Evolutionary conservation across 108 stramenopile species (phyloP).

Genomic region (Nannochloropsis gaditana): DNA sequence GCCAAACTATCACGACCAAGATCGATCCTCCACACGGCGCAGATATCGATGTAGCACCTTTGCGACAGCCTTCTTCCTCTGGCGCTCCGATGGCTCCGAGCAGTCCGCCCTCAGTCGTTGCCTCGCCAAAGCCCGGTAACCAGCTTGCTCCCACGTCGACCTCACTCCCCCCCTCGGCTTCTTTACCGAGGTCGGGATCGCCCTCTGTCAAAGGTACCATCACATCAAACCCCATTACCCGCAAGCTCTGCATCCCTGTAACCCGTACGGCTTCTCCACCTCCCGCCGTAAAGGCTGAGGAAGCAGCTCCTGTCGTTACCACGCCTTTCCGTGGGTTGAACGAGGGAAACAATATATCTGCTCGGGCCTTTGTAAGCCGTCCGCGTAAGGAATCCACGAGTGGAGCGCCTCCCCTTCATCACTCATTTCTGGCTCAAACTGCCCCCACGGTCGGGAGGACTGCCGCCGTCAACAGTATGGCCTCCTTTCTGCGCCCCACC

Average conservation of each 20-base stretch:
- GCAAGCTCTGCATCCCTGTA: background rate
- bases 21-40: no score
- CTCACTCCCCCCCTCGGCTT: background rate
- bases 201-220: background rate
- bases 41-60: no score
- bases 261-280: background rate
- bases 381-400: background rate
- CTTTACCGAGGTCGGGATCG: background rate
- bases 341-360: background rate
- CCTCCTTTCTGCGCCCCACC: constrained; percentile 9
- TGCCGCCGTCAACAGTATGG: constrained; percentile 16
- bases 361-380: background rate
- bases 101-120: no score
- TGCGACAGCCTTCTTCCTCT: no score
- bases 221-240: background rate
- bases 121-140: no score
- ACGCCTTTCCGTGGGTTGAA: background rate
- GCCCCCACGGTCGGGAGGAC: background rate
- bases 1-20: no score
- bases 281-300: background rate
- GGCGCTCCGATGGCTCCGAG: no score
- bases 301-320: background rate
- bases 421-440: background rate
- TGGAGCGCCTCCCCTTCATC: background rate
- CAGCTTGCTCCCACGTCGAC: background rate